phyloP scores from a whole-genome alignment of 1,139 yeast genomes.

The Suhomyces ambrosiae region DNA sequence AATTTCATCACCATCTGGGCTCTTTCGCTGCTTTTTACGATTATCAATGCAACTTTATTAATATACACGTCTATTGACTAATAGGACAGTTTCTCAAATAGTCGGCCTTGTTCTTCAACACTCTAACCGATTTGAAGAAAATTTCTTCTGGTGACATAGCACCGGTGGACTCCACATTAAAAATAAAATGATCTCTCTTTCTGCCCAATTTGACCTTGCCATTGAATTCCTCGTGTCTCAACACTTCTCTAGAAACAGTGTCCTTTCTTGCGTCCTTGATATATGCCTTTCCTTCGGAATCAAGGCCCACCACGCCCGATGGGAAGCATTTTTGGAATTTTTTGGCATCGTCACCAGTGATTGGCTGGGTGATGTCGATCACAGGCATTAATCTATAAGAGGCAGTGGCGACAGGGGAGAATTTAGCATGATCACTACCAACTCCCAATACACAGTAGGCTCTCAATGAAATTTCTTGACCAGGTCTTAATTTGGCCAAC shows the following conservation, averaged over 20 bases:
- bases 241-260: constrained; percentile 94
- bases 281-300: constrained; percentile 67
- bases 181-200: constrained; percentile 87
- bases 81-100: constrained; percentile 79
- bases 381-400: constrained; percentile 95
- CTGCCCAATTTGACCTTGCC: constrained; percentile 91
- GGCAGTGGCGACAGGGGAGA: constrained; percentile 96
- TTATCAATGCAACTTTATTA: constrained; percentile 6
- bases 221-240: constrained; percentile 87
- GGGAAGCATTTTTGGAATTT: constrained; percentile 91
- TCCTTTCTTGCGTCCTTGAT: constrained; percentile 90
- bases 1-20: too few relatives aligned
- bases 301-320: constrained; percentile 83
- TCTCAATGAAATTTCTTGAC: constrained; percentile 89
- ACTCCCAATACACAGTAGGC: constrained; percentile 91
- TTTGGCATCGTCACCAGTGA: constrained; percentile 73
- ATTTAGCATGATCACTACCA: constrained; percentile 96
- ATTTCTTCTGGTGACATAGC: constrained; percentile 97
- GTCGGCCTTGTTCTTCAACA: constrained; percentile 82
- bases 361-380: constrained; percentile 74
- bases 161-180: constrained; percentile 92
- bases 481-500: constrained; percentile 91
- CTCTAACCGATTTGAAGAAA: constrained; percentile 84
- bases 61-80: constrained; percentile 44
- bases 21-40: not conserved